phyloP scores from a whole-genome alignment of 2,329 filamentous ascomycete genomes.

The Aspergillus japonicus region DNA sequence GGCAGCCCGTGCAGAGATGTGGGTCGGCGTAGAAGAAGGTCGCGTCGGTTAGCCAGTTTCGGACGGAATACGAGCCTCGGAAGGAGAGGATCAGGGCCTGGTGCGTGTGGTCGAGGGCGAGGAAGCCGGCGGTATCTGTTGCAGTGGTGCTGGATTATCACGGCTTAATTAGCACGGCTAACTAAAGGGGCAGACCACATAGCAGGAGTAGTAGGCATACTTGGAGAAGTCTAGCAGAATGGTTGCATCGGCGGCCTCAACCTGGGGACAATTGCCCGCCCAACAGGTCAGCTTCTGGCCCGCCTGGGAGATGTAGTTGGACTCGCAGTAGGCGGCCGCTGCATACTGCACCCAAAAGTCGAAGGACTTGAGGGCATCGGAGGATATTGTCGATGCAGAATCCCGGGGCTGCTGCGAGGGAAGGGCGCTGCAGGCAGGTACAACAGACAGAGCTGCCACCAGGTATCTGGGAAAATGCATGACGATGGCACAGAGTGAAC shows the following conservation, averaged over 20 bases:
- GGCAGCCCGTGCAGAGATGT: conserved; percentile 45
- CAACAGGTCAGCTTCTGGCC: conserved; percentile 44
- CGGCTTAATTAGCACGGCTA: not conserved
- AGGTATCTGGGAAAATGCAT: not conserved
- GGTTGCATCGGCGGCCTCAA: conserved; percentile 33
- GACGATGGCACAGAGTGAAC: not conserved
- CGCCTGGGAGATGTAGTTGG: conserved; percentile 45
- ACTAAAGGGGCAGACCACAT: not conserved
- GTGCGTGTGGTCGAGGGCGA: conserved; percentile 50
- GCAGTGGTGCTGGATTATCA: conserved; percentile 12
- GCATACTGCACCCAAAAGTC: conserved; percentile 51
- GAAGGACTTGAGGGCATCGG: conserved; percentile 24
- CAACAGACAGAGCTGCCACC: not conserved
- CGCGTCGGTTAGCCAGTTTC: conserved; percentile 30
- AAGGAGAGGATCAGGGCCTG: conserved; percentile 38
- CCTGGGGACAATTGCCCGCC: conserved; percentile 45
- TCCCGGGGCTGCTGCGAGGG: not conserved
- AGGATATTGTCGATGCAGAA: not conserved
- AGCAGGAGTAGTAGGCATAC: conserved; percentile 23
- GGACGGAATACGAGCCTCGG: conserved; percentile 37
- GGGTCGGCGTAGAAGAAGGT: conserved; percentile 32
- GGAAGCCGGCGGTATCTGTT: conserved; percentile 49
- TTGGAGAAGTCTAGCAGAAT: conserved; percentile 50
- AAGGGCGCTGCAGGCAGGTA: not conserved
- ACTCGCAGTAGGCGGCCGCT: conserved; percentile 50